Conservation (phyloP, 176 grass and related monocot species). For the Calamus simplicifolius region DNA sequence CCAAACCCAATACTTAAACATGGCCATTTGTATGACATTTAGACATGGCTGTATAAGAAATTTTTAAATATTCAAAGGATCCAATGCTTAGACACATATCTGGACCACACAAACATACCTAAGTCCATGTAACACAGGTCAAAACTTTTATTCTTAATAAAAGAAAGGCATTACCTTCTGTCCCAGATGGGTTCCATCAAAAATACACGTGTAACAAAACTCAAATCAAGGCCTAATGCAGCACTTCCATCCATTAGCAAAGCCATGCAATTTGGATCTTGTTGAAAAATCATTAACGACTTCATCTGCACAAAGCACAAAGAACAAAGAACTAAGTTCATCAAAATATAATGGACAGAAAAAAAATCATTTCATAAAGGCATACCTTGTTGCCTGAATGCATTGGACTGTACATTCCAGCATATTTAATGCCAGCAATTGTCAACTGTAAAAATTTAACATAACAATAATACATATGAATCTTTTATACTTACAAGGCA, state of each 20-base stretch:
- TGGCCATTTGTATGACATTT: too few relatives aligned
- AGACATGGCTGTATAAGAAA: too few relatives aligned
- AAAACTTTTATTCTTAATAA: too few relatives aligned
- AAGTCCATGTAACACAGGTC: too few relatives aligned
- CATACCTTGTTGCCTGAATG: conserved; percentile 75
- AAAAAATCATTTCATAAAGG: not conserved
- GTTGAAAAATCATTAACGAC: conserved; percentile 62
- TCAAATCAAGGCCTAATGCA: conserved; percentile 90
- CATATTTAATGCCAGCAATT: conserved; percentile 67
- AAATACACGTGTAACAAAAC: conserved; percentile 86
- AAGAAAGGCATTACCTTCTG: conserved; percentile 48
- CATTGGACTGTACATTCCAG: conserved; percentile 95
- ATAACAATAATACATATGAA: conserved; percentile 2
- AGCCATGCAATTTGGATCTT: conserved; percentile 81
- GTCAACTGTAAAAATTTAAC: conserved; percentile 46
- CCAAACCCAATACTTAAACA: too few relatives aligned
- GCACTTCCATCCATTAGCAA: conserved; percentile 98
- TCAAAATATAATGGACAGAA: too few relatives aligned
- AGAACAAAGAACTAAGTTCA: conserved; percentile 3
- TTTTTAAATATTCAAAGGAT: too few relatives aligned
- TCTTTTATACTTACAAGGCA: conserved; percentile 13
- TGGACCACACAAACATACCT: too few relatives aligned
- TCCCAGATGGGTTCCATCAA: conserved; percentile 99
- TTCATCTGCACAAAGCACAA: conserved; percentile 52
- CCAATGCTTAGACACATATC: too few relatives aligned